Percentiles rank a stretch among this genome's conserved stretches.
Conservation (phyloP, 2,329 filamentous ascomycete genomes). For the Cryphonectria carpinicola region DNA sequence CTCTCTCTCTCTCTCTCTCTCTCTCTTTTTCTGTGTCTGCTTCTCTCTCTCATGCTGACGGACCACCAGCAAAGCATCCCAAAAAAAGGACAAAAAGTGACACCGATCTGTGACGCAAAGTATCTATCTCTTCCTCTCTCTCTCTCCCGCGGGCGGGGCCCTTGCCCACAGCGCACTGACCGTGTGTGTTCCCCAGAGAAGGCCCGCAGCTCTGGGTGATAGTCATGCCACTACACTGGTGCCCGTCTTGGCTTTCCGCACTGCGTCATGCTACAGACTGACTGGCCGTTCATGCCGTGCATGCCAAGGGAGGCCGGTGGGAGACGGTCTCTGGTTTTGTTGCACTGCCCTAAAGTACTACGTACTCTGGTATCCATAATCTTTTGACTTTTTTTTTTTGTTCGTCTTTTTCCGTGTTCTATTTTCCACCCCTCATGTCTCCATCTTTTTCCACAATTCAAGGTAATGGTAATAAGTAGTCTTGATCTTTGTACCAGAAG, state of each 20-base stretch:
- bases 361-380: background rate
- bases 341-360: background rate
- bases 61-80: background rate
- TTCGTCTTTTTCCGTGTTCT: background rate
- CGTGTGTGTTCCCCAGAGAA: background rate
- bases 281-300: background rate
- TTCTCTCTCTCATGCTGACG: background rate
- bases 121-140: background rate
- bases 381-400: background rate
- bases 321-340: background rate
- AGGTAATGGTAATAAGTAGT: background rate
- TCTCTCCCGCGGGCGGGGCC: background rate
- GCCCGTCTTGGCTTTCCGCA: constrained; percentile 22
- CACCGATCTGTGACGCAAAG: constrained; percentile 4
- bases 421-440: background rate
- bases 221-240: constrained; percentile 14
- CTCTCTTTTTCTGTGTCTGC: background rate
- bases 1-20: background rate
- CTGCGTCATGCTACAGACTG: constrained; percentile 20
- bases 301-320: background rate
- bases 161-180: background rate
- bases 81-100: background rate
- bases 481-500: background rate
- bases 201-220: constrained; percentile 15
- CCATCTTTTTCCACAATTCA: background rate